phyloP scores from a whole-genome alignment of 768 basidiomycete genomes.

The Leucocoprinus sp. region DNA sequence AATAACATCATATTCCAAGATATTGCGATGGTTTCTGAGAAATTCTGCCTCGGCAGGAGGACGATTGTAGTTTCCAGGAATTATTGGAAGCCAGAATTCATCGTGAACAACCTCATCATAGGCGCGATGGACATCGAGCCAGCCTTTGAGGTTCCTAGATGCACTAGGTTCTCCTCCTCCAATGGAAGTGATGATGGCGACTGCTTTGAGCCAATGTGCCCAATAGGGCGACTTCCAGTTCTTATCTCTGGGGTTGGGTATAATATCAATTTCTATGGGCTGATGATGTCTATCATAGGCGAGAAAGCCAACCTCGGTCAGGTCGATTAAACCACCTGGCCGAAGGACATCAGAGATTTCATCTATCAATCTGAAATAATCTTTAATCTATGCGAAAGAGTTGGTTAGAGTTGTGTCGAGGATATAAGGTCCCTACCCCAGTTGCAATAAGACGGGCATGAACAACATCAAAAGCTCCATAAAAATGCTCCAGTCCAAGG shows the following conservation, averaged over 20 bases:
- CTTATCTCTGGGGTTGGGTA: not conserved
- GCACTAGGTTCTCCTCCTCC: conserved; percentile 24
- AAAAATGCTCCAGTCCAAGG: conserved; percentile 76
- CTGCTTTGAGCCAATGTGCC: conserved; percentile 6
- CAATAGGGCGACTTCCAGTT: conserved; percentile 6
- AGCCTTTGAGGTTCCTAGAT: conserved; percentile 30
- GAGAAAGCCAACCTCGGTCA: conserved; percentile 64
- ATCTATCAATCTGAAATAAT: conserved; percentile 56
- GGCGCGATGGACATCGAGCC: conserved; percentile 43
- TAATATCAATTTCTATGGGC: conserved; percentile 1
- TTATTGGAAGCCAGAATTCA: conserved; percentile 57
- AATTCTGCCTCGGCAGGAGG: conserved; percentile 25
- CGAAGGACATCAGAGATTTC: conserved; percentile 61
- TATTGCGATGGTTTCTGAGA: conserved; percentile 36
- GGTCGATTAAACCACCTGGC: conserved; percentile 58
- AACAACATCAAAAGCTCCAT: conserved; percentile 68
- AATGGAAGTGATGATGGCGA: conserved; percentile 1
- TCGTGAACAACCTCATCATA: conserved; percentile 53
- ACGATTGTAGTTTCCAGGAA: conserved; percentile 42
- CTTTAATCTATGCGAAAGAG: conserved; percentile 44
- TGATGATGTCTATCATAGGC: conserved; percentile 45
- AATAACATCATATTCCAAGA: conserved; percentile 36
- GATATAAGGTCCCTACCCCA: conserved; percentile 43
- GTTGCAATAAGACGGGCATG: conserved; percentile 66
- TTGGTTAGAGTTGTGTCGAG: conserved; percentile 13